phyloP scores from a whole-genome alignment of 768 basidiomycete species.

The Russula emetica region DNA sequence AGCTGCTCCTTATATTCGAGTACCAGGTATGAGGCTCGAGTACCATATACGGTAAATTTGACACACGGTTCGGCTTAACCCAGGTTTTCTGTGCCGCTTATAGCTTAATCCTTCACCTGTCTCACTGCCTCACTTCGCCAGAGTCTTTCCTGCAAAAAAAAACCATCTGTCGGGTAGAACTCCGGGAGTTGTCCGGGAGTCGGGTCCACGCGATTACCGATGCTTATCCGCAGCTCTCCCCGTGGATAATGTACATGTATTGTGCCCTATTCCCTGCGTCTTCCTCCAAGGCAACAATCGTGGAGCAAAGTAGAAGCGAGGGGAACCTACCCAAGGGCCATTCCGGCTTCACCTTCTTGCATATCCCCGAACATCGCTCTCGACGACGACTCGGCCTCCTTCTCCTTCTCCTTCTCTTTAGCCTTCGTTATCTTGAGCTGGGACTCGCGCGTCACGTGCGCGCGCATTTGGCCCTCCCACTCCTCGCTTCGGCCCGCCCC shows the following conservation, averaged over 20 bases:
- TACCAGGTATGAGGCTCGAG: not conserved
- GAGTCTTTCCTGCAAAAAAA: no score
- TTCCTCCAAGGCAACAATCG: not conserved
- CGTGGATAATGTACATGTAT: not conserved
- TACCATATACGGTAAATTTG: not conserved
- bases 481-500: slow-evolving; percentile 14
- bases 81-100: not conserved
- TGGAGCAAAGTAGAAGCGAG: not conserved
- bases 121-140: no score
- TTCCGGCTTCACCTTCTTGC: slow-evolving; percentile 17
- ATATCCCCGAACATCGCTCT: slow-evolving; percentile 14
- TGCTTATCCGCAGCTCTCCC: not conserved
- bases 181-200: not conserved
- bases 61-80: not conserved
- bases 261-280: not conserved
- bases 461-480: slow-evolving; percentile 25
- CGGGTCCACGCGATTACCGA: not conserved
- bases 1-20: no score
- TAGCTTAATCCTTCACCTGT: not conserved
- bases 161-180: not conserved
- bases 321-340: slow-evolving; percentile 8
- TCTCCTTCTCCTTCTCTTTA: slow-evolving; percentile 13
- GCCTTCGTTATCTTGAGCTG: slow-evolving; percentile 6
- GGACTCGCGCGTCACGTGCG: slow-evolving; percentile 20
- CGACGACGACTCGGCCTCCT: not conserved